These are phyloP conservation scores for Camptophora hylomeconis DNA, from an alignment of 2,329 filamentous ascomycete species.

Conservation along the genomic window DNA sequence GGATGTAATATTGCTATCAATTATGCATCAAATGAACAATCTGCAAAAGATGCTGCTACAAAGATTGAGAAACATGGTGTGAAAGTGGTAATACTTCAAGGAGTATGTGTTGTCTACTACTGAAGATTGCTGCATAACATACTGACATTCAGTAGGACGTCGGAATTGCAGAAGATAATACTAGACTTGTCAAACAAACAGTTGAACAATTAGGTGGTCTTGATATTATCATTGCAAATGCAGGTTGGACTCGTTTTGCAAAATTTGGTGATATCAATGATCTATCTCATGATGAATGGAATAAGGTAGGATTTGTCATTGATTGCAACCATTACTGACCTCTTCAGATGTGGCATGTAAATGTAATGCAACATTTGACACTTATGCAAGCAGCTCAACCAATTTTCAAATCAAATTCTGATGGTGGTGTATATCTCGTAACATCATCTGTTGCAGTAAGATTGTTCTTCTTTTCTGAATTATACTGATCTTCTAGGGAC, in stretches of 20 bases:
- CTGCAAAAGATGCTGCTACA: slow-evolving; percentile 45
- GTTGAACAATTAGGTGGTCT: slow-evolving; percentile 51
- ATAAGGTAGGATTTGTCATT: slow-evolving; percentile 35
- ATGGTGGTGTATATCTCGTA: slow-evolving; percentile 51
- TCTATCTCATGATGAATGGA: slow-evolving; percentile 49
- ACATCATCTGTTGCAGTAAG: slow-evolving; percentile 48
- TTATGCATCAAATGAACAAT: slow-evolving; percentile 49
- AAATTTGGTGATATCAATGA: slow-evolving; percentile 45
- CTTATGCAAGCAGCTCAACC: slow-evolving; percentile 45
- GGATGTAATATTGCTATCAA: slow-evolving; percentile 62
- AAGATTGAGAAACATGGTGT: slow-evolving; percentile 42
- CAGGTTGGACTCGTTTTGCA: slow-evolving; percentile 51
- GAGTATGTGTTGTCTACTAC: slow-evolving; percentile 34
- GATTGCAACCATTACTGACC: slow-evolving; percentile 4
- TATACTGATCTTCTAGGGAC: slow-evolving; percentile 13
- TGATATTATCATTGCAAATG: slow-evolving; percentile 69
- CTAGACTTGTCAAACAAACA: slow-evolving; percentile 45
- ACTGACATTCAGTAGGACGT: slow-evolving; percentile 40
- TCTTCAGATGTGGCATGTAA: slow-evolving; percentile 45
- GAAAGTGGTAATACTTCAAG: slow-evolving; percentile 46
- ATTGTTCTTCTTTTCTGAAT: slow-evolving; percentile 10
- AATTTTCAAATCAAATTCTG: slow-evolving; percentile 47
- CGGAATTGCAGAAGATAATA: slow-evolving; percentile 45
- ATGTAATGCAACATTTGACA: slow-evolving; percentile 43
- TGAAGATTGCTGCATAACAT: background rate